Evolutionary conservation across 768 basidiomycete genomes (phyloP), one percentile per base, ranked within the genome.

Genomic region (Russula olivacea): DNA sequence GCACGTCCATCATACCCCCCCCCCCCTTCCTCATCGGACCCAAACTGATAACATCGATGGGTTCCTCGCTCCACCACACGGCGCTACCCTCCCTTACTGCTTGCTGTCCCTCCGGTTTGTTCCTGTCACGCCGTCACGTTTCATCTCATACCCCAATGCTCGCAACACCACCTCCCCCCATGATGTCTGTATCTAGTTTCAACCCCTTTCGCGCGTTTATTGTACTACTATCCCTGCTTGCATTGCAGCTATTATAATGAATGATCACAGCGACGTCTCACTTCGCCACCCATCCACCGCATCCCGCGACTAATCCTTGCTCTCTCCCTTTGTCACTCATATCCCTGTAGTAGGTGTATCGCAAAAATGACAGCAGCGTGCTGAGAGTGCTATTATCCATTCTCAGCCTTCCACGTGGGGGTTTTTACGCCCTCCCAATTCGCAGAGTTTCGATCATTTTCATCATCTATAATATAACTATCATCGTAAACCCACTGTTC

Each of bases 211-310:
- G 53, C 62, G 58, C 56, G 62, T 21, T 64, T 64, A 64, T 49
- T 64, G 63, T 64, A 64, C 63, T 38, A 60, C 40, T 49, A 64
- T 47, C 58, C 53, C 21, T 52, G 30, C 47, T 48, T 55, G 63
- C 63, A 55, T 64, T 64, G 63, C 63, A 60, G 63, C 54, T 60
- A 55, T 64, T 64, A 60, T 64, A 64, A 64, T 60, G 54, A 60
- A 60, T 60, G 54, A 55, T 49, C 40, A 40, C 32, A 40, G 30
- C 54, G 63, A 64, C 59, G 58, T 64, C 62, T 34, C 52, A n/a
- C 12, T 50, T 60, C 45, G 53, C 57, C 10, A 2, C 49, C 25
- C 30, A 15, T 49, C 23, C 47, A 59, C 51, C 41, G 32, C 49
- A 52, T 38, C 47, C 32, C 17, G 23, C 30, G 41, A 34, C 25